Base-by-base conservation (phyloP, 2,329 filamentous ascomycete species). In the Colletotrichum melonis region DNA sequence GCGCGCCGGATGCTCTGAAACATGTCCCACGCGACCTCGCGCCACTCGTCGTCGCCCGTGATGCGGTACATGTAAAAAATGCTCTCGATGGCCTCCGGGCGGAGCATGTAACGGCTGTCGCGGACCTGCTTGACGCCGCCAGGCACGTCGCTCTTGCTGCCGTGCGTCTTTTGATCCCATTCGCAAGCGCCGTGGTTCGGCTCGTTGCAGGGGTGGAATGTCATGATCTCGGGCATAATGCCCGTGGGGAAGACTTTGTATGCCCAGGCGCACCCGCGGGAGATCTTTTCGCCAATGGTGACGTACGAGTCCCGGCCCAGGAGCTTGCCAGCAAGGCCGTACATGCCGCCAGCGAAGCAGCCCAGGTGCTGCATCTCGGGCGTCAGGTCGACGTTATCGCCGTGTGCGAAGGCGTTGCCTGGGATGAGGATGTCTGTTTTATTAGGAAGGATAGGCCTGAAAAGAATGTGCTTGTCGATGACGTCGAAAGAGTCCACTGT, bases 261-360 rank as follows among this genome's bases (percentile, higher is more conserved):
- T 1, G 85, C 85, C 88, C 88, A 90, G 24, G 87, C 83, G 75
- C 88, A 90, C 54, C 88, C 88, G 26, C 86, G 83, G 1, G 88
- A 84, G 22, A 90, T 83, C 56, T 84, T 84, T 9, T 82, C 81
- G n/a, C 83, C 88, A 19, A 86, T 78, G 57, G 83, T 80, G 65
- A 90, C 79, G 74, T 88, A 83, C 77, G 88, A 84, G 3, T 81
- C 78, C 22, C 83, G 81, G 24, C 84, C 78, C 70, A 93, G 89
- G 28, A 92, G 82, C 67, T 86, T 89, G 0, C 91, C 88, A 5
- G 88, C 91, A 22, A 94, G 86, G 1, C 86, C 91, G 42, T 92
- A 88, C 84, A 92, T 90, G 16, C 91, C 92, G 5, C 92, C 92
- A 1, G 88, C 85, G 78, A 92, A 94, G 80, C 92, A 93, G 4